Base-by-base conservation (phyloP, 495 filamentous ascomycete genomes). In the Talaromyces stipitatus region DNA sequence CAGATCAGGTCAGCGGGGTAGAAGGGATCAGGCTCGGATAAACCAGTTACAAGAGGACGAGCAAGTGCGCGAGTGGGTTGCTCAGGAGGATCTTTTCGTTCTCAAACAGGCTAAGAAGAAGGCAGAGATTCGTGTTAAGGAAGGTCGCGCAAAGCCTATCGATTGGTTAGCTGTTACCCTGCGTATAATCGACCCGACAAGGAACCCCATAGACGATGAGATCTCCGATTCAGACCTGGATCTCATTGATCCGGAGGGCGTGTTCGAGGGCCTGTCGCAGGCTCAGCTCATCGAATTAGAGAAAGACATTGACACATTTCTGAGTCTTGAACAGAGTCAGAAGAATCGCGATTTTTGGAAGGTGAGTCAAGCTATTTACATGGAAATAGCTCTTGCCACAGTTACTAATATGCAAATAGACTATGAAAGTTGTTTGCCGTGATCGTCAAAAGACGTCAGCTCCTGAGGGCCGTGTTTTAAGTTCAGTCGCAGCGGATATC, bases 81-180 rank as follows among this genome's bases (percentile, higher is more conserved):
- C 92, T 53, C 89, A 94, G 66, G 94, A 99, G 70, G 94, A 97
- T 72, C 82, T 87, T 54, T 99, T 99, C 65, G 94, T 99, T 20
- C 76, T 99, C 60, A 91, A 92, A 69, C 94, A 99, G 69, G 87
- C 94, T 24, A 97, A 97, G 75, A 97, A 95, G 76, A 97, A 97
- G 76, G 92, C 94, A 33, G 89, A 91, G 63, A 95, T 99, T 56
- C 85, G 94, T 5, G 91, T 97, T n/a, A 89, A 91, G 60, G 92
- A 95, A 69, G 88, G 87, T 12, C 84, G 94, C 57, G 92, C 92
- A 51, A 91, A 89, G 68, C 88, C 92, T 11, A 92, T 97, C 68
- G 94, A 99, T 73, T 95, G 90, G 84, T 82, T 99, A 38, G 91
- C 95, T 0, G 92, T 97, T 56, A 95, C 86, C 54, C 71, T 99